Base-by-base conservation (phyloP, 129 eudicot genomes). In the Escallonia rubra region DNA sequence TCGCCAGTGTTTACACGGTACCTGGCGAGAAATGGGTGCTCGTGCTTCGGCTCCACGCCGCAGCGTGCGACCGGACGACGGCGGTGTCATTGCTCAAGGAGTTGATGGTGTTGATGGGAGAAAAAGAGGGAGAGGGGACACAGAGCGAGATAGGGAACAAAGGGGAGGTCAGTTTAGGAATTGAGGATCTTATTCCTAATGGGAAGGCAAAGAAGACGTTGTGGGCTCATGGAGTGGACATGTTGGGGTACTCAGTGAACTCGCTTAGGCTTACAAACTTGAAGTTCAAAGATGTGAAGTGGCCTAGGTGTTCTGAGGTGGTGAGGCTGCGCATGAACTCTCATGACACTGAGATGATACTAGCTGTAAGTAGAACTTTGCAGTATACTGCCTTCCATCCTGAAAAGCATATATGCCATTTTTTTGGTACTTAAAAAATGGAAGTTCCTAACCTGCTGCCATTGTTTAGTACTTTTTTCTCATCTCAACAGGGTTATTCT, bases 171-270 rank as follows among this genome's bases (percentile, higher is more conserved):
- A 71, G 65, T 48, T 3, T 76, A 81, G 90, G 74, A 16, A 59
- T 77, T 3, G 90, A 84, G 66, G 78, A 72, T 38, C 68, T 84
- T 50, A 68, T 84, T 45, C 90, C 83, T 0, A 16, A 44, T 13
- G 90, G 81, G 64, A 57, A 15, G 68, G 72, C 65, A 8, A 84
- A 80, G 72, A 84, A 84, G 76, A 53, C 86, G 7, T 40, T 84
- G 49, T 84, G 90, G 90, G 86, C 74, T 13, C 90, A 80, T 63
- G 90, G 86, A 53, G n/a, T 77, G 78, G 86, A 84, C 58, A 71
- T 67, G 79, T 58, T 84, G 64, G 66, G 83, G 4, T 80, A 84
- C 69, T 77, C 86, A 1, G 62, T 80, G 53, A 75, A 65, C 66
- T 64, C 81, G 0, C 53, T 84, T 4, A 68, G 83, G 72, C 71